Base-by-base conservation (phyloP, 176 grass and related monocot species). In the Cenchrus americanus region DNA sequence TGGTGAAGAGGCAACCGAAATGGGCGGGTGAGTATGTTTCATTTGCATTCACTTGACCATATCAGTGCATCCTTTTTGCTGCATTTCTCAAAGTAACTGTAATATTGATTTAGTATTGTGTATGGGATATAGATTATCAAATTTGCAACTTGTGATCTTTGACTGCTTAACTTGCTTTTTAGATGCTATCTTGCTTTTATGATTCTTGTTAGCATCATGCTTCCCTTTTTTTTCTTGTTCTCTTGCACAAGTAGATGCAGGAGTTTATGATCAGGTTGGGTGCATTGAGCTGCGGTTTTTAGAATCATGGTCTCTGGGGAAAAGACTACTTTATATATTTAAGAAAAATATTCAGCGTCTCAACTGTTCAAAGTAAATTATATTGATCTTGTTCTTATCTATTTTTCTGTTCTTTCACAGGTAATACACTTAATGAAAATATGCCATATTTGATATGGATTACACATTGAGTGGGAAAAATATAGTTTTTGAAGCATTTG, bases 1-100 rank as follows among this genome's bases (percentile, higher is more conserved):
- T 66, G 92, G 90, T 50, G 96, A 98, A 84, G 96, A 98, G 83
- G 93, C 93, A 79, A 93, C 93, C 26, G 93, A 98, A 88, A 98
- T 98, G 96, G 96, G 96, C 23, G 96, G 96, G 96, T 98, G 82
- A 93, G 90, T 88, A 87, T 50, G 43, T 62, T 66, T 82, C 52
- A 72, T 63, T 71, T 84, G 43, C 23, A 62, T 84, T 55, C 40
- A 54, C 51, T 74, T 67, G 43, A 27, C 40, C 47, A 21, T 40
- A 46, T 42, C 49, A 68, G n/a, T 34, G 43, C 2, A 46, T 74
- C 44, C 60, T 66, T 70, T 69, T 62, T 17, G n/a, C 71, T 66
- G 83, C 47, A 75, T 83, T 73, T 79, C 26, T 83, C 76, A 53
- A 46, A 50, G 30, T 63, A 7, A 41, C 51, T 40, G 64, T 37